These are phyloP conservation scores for Thraustotheca clavata DNA, from an alignment of 352 stramenopile species.

Conservation along the genomic window DNA sequence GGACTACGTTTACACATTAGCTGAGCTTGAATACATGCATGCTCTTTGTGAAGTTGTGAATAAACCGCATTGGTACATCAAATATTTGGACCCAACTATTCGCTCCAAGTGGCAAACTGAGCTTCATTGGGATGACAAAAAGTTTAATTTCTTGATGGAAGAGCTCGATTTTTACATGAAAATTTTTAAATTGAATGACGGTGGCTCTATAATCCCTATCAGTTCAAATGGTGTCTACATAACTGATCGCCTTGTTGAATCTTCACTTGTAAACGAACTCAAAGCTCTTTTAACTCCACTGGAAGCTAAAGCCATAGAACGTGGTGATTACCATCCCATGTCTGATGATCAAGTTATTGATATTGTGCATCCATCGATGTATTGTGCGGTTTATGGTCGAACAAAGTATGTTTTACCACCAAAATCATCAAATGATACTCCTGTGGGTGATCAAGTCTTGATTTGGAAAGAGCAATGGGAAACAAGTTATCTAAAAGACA, in stretches of 20 bases:
- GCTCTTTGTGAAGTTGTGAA: slow-evolving; percentile 25
- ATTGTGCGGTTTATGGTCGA: slow-evolving; percentile 39
- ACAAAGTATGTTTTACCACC: slow-evolving; percentile 17
- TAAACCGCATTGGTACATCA: slow-evolving; percentile 37
- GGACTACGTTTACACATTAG: slow-evolving; percentile 4
- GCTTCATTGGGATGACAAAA: neutral
- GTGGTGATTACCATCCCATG: slow-evolving; percentile 45
- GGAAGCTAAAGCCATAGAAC: slow-evolving; percentile 24
- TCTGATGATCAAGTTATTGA: slow-evolving; percentile 42
- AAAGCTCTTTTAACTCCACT: slow-evolving; percentile 29
- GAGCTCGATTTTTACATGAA: slow-evolving; percentile 29
- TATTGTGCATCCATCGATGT: slow-evolving; percentile 53
- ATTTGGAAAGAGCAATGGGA: neutral
- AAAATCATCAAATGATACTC: neutral
- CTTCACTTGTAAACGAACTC: slow-evolving; percentile 28
- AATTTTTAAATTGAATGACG: slow-evolving; percentile 22
- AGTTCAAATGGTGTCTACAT: neutral
- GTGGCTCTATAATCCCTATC: slow-evolving; percentile 1
- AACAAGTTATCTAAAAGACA: neutral
- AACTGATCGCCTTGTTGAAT: slow-evolving; percentile 1
- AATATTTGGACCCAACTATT: slow-evolving; percentile 26
- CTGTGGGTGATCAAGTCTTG: neutral
- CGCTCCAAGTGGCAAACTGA: slow-evolving; percentile 26
- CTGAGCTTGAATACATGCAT: slow-evolving; percentile 13
- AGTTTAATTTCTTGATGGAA: slow-evolving; percentile 12